Evolutionary conservation across 129 eudicot species (phyloP), one percentile per base, ranked within the genome.

Genomic region (Mikania micrantha): DNA sequence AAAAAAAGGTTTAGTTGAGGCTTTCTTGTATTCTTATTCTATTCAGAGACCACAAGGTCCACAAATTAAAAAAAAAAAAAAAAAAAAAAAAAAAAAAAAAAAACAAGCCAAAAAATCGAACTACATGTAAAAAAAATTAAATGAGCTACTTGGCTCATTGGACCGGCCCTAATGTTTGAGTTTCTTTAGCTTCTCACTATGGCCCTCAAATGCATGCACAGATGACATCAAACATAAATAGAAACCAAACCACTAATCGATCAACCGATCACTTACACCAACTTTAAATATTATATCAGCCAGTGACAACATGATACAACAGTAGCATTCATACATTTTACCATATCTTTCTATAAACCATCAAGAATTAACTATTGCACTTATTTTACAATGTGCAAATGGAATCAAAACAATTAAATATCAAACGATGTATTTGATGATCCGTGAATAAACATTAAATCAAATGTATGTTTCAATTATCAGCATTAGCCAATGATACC

Each of bases 401-500:
- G 64, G 17, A 31, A 57, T 9, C n/a, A 9, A 52, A 12, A n/a
- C 22, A 45, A 35, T 31, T n/a, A 8, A 34, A 34, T 57, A 64
- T 27, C 40, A 35, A 56, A 53, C 21, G 34, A n/a, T n/a, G n/a
- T n/a, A n/a, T n/a, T n/a, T n/a, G n/a, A n/a, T n/a, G n/a, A n/a
- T n/a, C n/a, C n/a, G 4, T n/a, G 7, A 35, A 29, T 49, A 12
- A 27, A 29, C 24, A 28, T 24, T 38, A 50, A 62, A 41, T 36
- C 16, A 11, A 52, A 48, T 38, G 63, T n/a, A 21, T 35, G 49
- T 41, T 71, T 62, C 52, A 70, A 31, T 61, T 58, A 49, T 77
- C 75, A 13, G 70, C 63, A 45, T 66, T 81, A 50, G 69, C 80
- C 59, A 88, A 60, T 24, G 90, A 89, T 53, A 89, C 82, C 96